These are phyloP conservation scores for Xylaria cubensis DNA, from an alignment of 495 filamentous ascomycete genomes.

Conservation along the genomic window DNA sequence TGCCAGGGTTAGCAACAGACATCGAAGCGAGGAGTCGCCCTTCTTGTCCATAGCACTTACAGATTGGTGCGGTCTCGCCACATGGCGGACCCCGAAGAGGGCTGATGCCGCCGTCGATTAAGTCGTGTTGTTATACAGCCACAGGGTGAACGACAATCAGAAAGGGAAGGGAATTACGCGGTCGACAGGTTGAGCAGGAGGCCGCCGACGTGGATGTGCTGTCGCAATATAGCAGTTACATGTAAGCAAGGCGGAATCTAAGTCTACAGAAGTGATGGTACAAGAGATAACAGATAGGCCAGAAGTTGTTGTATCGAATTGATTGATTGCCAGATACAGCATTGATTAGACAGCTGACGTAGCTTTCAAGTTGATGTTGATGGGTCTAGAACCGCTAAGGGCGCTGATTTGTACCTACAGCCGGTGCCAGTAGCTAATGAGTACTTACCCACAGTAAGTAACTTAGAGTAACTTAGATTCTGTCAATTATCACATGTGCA, in stretches of 20 bases:
- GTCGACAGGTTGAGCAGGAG: conserved; percentile 4
- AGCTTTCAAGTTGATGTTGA: conserved; percentile 31
- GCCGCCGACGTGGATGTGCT: neutral
- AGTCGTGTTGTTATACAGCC: conserved; percentile 6
- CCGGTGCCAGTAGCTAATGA: neutral
- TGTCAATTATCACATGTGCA: neutral
- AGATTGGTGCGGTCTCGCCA: conserved; percentile 99
- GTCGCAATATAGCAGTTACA: conserved; percentile 1
- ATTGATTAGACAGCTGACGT: conserved; percentile 37
- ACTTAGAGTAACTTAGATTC: too few relatives aligned
- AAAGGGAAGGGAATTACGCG: neutral
- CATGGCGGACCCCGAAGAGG: conserved; percentile 67
- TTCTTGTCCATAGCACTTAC: conserved; percentile 55
- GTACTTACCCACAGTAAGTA: neutral
- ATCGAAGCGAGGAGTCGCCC: neutral
- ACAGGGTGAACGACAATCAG: conserved; percentile 15
- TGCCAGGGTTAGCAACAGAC: too few relatives aligned
- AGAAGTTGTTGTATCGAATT: conserved; percentile 19
- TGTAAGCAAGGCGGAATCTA: conserved; percentile 6
- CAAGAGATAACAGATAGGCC: conserved; percentile 1
- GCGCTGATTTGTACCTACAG: neutral
- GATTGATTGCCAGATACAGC: neutral
- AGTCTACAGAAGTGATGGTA: neutral
- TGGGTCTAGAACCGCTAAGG: neutral
- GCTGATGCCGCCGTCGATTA: conserved; percentile 18